These are phyloP conservation scores for Dactylellina drechsleri DNA, from an alignment of 2,329 filamentous ascomycete species.

Conservation along the genomic window DNA sequence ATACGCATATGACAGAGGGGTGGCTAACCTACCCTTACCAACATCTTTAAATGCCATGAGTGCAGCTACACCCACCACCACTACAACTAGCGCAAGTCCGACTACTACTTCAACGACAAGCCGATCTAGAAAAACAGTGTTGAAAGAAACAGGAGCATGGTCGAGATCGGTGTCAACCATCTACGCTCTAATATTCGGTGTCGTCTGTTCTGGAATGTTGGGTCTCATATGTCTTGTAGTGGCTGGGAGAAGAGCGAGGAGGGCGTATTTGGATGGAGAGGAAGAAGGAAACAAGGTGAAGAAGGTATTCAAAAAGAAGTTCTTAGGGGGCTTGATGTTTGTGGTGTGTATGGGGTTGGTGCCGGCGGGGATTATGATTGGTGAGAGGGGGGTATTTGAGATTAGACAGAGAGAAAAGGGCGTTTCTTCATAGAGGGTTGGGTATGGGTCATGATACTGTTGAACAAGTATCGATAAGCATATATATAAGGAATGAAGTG, in stretches of 20 bases:
- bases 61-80: no score
- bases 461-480: no score
- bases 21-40: not conserved
- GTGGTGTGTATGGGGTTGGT: not conserved
- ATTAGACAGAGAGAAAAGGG: not conserved
- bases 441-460: no score
- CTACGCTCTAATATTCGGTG: not conserved
- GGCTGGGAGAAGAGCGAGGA: not conserved
- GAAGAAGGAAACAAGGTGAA: not conserved
- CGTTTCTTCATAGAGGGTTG: no score
- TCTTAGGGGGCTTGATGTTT: not conserved
- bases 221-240: not conserved
- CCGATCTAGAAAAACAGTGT: not conserved
- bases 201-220: not conserved
- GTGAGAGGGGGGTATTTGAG: slow-evolving; percentile 1
- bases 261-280: not conserved
- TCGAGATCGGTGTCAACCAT: not conserved
- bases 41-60: not conserved
- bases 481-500: no score
- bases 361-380: not conserved
- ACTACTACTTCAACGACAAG: not conserved
- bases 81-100: not conserved
- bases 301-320: not conserved
- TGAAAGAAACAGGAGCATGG: not conserved
- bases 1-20: not conserved